Evolutionary conservation across 2,329 filamentous ascomycete species (phyloP), one percentile per base, ranked within the genome.

Genomic region (Tolypocladium amazonense): DNA sequence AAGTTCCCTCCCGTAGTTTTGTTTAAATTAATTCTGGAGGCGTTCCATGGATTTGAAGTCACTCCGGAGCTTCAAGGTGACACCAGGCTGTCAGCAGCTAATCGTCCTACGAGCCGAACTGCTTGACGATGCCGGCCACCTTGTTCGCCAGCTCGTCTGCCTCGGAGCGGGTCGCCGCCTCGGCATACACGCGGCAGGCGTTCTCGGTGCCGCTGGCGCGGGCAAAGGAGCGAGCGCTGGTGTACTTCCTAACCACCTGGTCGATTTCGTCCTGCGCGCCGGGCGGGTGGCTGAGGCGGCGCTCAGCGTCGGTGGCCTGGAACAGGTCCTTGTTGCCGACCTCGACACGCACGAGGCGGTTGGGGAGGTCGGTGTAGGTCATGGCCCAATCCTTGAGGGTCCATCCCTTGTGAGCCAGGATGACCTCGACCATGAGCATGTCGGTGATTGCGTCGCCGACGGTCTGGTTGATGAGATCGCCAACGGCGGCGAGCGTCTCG

Each of bases 381-480:
- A 85, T 84, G 63, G 92, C 86, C 94, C 94, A 99, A 72, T 97
- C 91, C 71, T 88, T 87, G 54, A 92, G 87, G 33, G 84, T 86
- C 92, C 92, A 99, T 65, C 81, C 83, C 79, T 97, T 97, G 82
- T 97, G 92, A 8, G 94, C 92, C 47, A 99, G 87, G 65, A 97
- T 94, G 39, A 93, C 90, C 76, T 99, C 94, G 45, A 97, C 92
- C 69, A 99, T 86, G 54, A 99, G 84, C 83, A 97, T 89, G 76
- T 99, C 94, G 0, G 92, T 96, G 60, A 99, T 83, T 55, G 94
- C 94, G 71, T 99, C 94, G 58, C 94, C 94, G 55, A 97, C 93
- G 1, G 94, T 94, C 79, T 99, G 94, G 81, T 99, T 99, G 79
- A 99, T 96, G 64, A 99, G 83, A 67, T 97, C 90, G 57, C 88